Evolutionary conservation across 306 rosid genomes (phyloP).

Genomic region (Corylus heterophylla): DNA sequence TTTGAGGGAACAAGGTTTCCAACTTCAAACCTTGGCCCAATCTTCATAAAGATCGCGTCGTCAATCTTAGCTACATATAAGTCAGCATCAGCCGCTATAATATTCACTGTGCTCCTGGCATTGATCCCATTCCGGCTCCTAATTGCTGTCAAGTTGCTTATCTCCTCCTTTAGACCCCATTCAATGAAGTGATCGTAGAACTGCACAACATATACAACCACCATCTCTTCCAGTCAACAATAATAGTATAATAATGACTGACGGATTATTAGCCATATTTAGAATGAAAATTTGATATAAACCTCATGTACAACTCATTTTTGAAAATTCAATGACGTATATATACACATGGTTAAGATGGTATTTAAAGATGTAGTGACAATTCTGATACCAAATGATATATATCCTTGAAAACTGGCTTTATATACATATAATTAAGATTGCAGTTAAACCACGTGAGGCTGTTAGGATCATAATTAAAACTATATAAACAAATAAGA

Average conservation of each 20-base stretch:
- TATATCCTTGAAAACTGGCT: too few relatives aligned
- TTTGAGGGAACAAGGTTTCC: constrained; percentile 62
- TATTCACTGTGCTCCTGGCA: constrained; percentile 43
- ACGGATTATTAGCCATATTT: background rate
- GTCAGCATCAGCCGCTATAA: constrained; percentile 61
- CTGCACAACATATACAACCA: constrained; percentile 39
- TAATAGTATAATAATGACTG: background rate
- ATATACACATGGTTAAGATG: too few relatives aligned
- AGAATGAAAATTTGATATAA: background rate
- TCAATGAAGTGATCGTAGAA: constrained; percentile 76
- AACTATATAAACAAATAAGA: too few relatives aligned
- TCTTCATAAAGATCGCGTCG: constrained; percentile 63
- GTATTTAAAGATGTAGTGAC: too few relatives aligned
- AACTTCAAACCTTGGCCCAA: constrained; percentile 56
- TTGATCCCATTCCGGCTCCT: constrained; percentile 60
- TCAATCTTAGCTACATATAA: constrained; percentile 63
- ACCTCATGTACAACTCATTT: too few relatives aligned
- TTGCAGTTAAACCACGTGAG: too few relatives aligned
- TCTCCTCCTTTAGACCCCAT: constrained; percentile 65
- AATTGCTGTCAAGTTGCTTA: constrained; percentile 42
- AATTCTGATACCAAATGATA: too few relatives aligned
- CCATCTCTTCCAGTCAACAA: background rate
- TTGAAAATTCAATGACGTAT: too few relatives aligned
- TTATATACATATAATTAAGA: too few relatives aligned
- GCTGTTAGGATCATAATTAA: too few relatives aligned